Conservation (phyloP, 2,329 filamentous ascomycete species). For the Metarhizium rileyi region DNA sequence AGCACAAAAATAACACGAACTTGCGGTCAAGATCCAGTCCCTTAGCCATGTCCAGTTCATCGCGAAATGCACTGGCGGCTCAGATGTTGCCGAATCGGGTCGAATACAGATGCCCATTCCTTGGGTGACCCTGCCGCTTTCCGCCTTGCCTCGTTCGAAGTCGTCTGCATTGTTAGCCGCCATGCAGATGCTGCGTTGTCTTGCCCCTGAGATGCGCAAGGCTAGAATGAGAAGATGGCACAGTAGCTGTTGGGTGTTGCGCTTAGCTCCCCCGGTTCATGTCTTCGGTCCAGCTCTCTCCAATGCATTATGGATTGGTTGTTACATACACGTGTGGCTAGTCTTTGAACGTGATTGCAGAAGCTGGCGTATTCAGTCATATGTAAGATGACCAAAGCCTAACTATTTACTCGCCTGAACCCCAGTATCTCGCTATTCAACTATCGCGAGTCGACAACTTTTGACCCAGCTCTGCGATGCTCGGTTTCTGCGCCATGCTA, state of each 20-base stretch:
- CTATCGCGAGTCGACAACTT: not conserved
- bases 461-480: not conserved
- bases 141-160: conserved; percentile 15
- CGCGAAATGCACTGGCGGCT: conserved; percentile 35
- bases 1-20: conserved; percentile 33
- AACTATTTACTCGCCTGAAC: conserved; percentile 15
- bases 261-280: not conserved
- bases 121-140: conserved; percentile 19
- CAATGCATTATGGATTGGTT: not conserved
- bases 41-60: conserved; percentile 35
- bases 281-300: not conserved
- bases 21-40: conserved; percentile 43
- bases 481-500: not conserved
- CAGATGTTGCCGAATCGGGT: conserved; percentile 32
- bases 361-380: conserved; percentile 20
- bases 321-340: conserved; percentile 12
- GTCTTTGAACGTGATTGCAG: conserved; percentile 15
- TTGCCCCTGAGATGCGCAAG: conserved; percentile 15
- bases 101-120: conserved; percentile 42
- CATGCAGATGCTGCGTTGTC: conserved; percentile 23
- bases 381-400: conserved; percentile 12
- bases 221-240: conserved; percentile 12
- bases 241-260: not conserved
- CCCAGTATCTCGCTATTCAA: conserved; percentile 16
- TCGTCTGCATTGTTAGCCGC: conserved; percentile 8